Conservation (phyloP, 148 eudicot species). For the Beta vulgaris region DNA sequence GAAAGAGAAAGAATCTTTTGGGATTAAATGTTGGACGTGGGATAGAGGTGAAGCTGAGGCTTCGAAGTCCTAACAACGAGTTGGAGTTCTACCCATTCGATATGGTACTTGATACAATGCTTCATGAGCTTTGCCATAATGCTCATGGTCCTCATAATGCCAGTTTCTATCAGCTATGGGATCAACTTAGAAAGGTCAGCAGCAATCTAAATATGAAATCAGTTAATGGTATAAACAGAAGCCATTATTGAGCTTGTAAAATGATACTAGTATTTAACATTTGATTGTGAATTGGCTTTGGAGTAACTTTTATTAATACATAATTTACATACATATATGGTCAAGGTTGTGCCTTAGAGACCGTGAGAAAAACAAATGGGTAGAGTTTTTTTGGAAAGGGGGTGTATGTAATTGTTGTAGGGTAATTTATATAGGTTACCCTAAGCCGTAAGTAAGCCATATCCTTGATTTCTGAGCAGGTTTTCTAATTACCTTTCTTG, state of each 20-base stretch:
- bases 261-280: background rate
- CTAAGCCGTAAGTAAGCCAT: background rate
- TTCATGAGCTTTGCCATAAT: constrained; percentile 94
- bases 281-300: background rate
- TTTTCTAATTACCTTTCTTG: background rate
- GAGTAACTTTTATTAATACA: background rate
- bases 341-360: too few relatives aligned
- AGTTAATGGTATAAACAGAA: background rate
- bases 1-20: constrained; percentile 56
- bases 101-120: constrained; percentile 87
- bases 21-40: constrained; percentile 86
- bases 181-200: constrained; percentile 80
- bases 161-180: constrained; percentile 93
- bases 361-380: too few relatives aligned
- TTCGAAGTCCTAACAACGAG: constrained; percentile 72
- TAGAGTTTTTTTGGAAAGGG: too few relatives aligned
- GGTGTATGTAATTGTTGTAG: background rate
- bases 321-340: too few relatives aligned
- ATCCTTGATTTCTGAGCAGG: background rate
- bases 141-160: constrained; percentile 88
- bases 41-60: constrained; percentile 74
- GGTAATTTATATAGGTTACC: background rate
- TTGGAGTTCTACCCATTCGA: constrained; percentile 66
- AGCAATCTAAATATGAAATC: background rate
- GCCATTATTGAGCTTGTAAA: background rate